These are phyloP conservation scores for Paramecium caudatum DNA, from an alignment of 73 alveolate genomes.

Conservation along the genomic window DNA sequence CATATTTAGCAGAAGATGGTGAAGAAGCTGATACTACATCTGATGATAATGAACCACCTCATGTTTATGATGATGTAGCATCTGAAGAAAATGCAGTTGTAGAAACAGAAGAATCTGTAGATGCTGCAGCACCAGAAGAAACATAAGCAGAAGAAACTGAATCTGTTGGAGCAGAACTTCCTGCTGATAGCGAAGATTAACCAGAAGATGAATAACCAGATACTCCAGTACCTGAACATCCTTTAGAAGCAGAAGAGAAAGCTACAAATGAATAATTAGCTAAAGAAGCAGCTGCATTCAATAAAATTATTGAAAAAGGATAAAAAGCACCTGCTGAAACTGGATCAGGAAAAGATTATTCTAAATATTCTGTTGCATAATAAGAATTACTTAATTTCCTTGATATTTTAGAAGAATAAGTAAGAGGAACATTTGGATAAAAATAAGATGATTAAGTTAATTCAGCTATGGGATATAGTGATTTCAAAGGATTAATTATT, in stretches of 20 bases:
- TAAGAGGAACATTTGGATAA: constrained; percentile 32
- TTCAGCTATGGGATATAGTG: constrained; percentile 69
- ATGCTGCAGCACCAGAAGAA: constrained; percentile 18
- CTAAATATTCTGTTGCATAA: constrained; percentile 29
- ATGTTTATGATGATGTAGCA: constrained; percentile 37
- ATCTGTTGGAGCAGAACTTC: too few relatives aligned
- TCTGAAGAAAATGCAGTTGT: constrained; percentile 24
- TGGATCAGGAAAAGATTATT: constrained; percentile 46
- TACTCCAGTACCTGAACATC: constrained; percentile 47
- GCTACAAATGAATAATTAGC: background rate
- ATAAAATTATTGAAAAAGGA: constrained; percentile 54
- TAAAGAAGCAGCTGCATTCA: constrained; percentile 51
- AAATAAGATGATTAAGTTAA: constrained; percentile 45
- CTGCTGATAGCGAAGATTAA: constrained; percentile 11
- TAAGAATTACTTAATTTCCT: constrained; percentile 37
- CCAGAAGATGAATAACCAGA: background rate
- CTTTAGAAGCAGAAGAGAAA: constrained; percentile 55
- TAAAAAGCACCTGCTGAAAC: constrained; percentile 11
- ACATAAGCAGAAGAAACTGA: constrained; percentile 44
- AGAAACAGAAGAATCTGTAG: background rate
- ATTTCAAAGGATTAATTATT: constrained; percentile 36
- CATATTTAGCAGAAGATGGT: constrained; percentile 40
- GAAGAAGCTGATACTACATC: constrained; percentile 40
- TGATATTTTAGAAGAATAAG: constrained; percentile 47
- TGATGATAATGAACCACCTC: constrained; percentile 9